Conservation (phyloP, 169 alveolate genomes). For the Pseudocohnilembus persalinus region DNA sequence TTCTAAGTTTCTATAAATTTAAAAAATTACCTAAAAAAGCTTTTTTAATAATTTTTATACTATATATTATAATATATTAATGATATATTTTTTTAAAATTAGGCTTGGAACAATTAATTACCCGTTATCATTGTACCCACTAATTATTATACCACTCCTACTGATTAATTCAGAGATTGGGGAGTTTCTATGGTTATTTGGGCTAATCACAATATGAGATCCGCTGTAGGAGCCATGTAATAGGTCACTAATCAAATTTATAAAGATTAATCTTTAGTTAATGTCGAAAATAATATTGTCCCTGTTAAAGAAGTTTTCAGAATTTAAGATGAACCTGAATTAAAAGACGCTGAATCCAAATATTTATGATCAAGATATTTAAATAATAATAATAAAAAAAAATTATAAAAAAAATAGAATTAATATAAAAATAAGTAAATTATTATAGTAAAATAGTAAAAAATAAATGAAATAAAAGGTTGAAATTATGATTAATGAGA, state of each 20-base stretch:
- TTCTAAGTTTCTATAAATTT: not conserved
- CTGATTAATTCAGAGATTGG: constrained; percentile 62
- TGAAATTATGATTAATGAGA: too few species aligned
- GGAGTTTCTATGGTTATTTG: constrained; percentile 67
- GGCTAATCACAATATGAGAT: constrained; percentile 76
- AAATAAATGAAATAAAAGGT: too few species aligned
- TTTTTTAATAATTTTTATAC: not conserved
- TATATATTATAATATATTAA: not conserved
- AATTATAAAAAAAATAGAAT: too few species aligned
- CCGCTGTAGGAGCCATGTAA: constrained; percentile 61
- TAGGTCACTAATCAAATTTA: constrained; percentile 57
- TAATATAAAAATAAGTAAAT: too few species aligned
- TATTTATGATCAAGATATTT: constrained; percentile 37
- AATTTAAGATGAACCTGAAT: constrained; percentile 43
- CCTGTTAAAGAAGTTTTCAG: constrained; percentile 66
- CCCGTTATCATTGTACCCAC: constrained; percentile 77
- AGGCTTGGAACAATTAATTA: constrained; percentile 57
- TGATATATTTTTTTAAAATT: not conserved
- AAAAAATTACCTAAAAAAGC: not conserved
- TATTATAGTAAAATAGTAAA: too few species aligned
- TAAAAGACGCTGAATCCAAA: constrained; percentile 47
- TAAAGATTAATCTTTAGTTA: constrained; percentile 46
- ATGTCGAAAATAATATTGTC: constrained; percentile 50
- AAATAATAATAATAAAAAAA: too few species aligned
- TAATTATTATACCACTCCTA: constrained; percentile 63